Percentiles rank a stretch among this genome's conserved stretches.
Conservation (phyloP, 768 basidiomycete species). For the Suillus weaverae region DNA sequence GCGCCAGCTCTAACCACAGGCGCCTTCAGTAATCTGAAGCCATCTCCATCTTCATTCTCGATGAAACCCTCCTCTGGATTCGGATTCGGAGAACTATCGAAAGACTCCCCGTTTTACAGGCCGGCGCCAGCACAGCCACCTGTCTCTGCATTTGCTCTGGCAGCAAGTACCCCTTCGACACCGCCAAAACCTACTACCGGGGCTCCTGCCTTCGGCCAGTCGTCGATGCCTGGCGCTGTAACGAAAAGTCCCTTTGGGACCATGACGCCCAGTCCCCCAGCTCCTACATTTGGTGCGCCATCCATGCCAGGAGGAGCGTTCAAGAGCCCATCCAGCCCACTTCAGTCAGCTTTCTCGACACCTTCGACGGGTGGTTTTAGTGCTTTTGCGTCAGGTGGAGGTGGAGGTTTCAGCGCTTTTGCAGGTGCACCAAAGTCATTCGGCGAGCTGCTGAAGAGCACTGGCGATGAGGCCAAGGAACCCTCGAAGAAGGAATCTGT, state of each 20-base stretch:
- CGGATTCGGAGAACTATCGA: constrained; percentile 34
- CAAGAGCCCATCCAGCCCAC: constrained; percentile 17
- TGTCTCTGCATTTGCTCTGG: constrained; percentile 40
- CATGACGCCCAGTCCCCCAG: constrained; percentile 12
- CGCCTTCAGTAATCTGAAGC: constrained; percentile 42
- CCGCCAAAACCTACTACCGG: constrained; percentile 22
- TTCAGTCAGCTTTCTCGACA: constrained; percentile 12
- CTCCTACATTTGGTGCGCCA: constrained; percentile 40
- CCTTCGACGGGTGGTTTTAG: constrained; percentile 26
- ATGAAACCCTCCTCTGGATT: constrained; percentile 37
- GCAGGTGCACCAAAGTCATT: constrained; percentile 54
- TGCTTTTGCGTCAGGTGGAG: constrained; percentile 26
- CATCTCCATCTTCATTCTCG: constrained; percentile 33
- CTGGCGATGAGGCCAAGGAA: constrained; percentile 27
- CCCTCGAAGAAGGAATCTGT: constrained; percentile 13
- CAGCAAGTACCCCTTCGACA: constrained; percentile 19
- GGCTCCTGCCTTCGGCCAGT: constrained; percentile 40
- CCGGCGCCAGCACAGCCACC: constrained; percentile 32
- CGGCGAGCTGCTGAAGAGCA: constrained; percentile 54
- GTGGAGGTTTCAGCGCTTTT: constrained; percentile 55
- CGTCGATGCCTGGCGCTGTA: constrained; percentile 32
- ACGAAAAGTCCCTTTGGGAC: constrained; percentile 21
- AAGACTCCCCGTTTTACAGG: constrained; percentile 57
- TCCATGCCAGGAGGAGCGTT: constrained; percentile 29
- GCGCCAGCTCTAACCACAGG: constrained; percentile 29